Evolutionary conservation across 805 yeast species (phyloP), one percentile per base, ranked within the genome.

Genomic region (Komagataella populi): DNA sequence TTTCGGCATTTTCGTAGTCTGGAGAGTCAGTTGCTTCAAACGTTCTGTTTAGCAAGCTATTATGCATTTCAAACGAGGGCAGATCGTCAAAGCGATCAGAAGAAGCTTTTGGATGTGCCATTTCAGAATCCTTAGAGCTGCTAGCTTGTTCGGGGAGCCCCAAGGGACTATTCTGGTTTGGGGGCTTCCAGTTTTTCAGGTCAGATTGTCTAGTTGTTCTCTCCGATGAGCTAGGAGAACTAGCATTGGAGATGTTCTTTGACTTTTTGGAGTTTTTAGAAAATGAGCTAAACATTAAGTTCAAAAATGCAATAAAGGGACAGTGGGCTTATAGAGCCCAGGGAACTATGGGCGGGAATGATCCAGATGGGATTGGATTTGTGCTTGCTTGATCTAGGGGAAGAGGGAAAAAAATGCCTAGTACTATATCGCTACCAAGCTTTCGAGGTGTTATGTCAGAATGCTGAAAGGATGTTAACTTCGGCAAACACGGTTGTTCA

Each of bases 31-130:
- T 55, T 8, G 52, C 53, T 23, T 59, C 60, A 3, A 59, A 52
- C 1, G 56, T 57, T 52, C 61, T 51, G 46, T 62, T 62, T 46
- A 62, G 51, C 52, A 62, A 48, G 47, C 55, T 72, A 56, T 77
- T 80, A 58, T 78, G 81, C 82, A 83, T 78, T 55, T 81, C 84
- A 57, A 81, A 83, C 0, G 86, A 80, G 0, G 87, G 88, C 43
- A 82, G 61, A 2, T 82, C 75, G 56, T 82, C 87, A 49, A 65
- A 16, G 47, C 17, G 39, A 30, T 30, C 39, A 10, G 14, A 30
- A n/a, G 39, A 30, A 30, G 39, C n/a, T 8, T 12, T 8, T 30
- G 39, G 3, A 30, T 20, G 4, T 4, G 20, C 39, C 5, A 10
- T 3, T 30, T 30, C 14, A 14, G 39, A 4, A 2, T 30, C 14